Evolutionary conservation across 306 rosid genomes (phyloP).

Genomic region (Vigna radiata): DNA sequence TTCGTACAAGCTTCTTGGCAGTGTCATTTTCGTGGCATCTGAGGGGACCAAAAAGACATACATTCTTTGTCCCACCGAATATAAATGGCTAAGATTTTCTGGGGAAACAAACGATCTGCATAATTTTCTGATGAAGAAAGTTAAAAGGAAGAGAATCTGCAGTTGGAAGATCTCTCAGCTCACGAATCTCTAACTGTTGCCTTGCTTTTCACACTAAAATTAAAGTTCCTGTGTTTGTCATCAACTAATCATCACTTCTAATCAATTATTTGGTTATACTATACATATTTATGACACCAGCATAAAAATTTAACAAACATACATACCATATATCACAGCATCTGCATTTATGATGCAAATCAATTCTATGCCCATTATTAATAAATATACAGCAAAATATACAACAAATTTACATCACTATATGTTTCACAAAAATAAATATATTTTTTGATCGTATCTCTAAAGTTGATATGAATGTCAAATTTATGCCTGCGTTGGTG

Average conservation of each 20-base stretch:
- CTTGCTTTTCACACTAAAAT: slow-evolving; percentile 10
- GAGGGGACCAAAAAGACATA: slow-evolving; percentile 52
- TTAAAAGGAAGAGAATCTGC: slow-evolving; percentile 50
- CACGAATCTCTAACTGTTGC: slow-evolving; percentile 51
- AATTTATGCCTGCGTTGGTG: neutral
- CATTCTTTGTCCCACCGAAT: slow-evolving; percentile 60
- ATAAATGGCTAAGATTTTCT: slow-evolving; percentile 37
- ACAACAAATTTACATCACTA: neutral
- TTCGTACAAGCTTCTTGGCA: slow-evolving; percentile 35
- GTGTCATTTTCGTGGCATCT: slow-evolving; percentile 62
- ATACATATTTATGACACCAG: neutral
- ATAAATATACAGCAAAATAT: neutral
- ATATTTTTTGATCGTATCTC: no score
- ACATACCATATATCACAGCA: neutral
- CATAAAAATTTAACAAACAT: neutral
- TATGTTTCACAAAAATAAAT: neutral
- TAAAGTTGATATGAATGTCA: neutral
- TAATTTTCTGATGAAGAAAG: slow-evolving; percentile 45
- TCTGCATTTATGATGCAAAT: neutral
- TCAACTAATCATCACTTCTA: neutral
- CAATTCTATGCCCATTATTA: neutral
- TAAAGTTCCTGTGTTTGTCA: neutral
- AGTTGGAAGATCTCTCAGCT: slow-evolving; percentile 48
- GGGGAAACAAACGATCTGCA: slow-evolving; percentile 35
- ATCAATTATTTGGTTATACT: neutral